Evolutionary conservation across 179 eudicot genomes (phyloP).

Genomic region (Spinacia oleracea): DNA sequence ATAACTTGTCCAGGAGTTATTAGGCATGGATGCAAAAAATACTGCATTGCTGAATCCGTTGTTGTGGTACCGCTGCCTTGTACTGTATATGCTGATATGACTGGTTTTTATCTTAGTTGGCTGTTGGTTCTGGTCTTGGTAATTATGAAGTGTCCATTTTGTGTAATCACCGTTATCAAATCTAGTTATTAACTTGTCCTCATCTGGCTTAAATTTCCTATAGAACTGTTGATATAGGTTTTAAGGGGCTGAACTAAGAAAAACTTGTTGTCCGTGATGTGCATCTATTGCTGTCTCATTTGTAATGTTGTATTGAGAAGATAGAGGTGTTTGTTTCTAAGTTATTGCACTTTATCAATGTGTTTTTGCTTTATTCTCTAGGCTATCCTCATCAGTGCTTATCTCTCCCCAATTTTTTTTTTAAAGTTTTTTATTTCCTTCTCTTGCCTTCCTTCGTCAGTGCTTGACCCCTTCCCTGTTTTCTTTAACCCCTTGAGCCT

Average conservation of each 20-base stretch:
- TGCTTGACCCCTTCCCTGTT: background rate
- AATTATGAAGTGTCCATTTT: background rate
- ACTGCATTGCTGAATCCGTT: constrained; percentile 21
- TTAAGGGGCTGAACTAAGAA: background rate
- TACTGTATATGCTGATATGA: constrained; percentile 20
- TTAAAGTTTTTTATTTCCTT: background rate
- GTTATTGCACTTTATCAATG: background rate
- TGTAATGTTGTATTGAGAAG: background rate
- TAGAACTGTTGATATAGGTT: background rate
- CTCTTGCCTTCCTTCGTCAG: background rate
- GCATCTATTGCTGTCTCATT: background rate
- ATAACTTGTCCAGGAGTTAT: constrained; percentile 25
- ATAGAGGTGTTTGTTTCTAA: background rate
- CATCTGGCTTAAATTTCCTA: background rate
- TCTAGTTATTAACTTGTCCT: background rate
- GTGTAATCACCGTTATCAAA: background rate
- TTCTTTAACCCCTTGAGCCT: background rate
- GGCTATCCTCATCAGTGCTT: background rate
- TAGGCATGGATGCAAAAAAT: constrained; percentile 24
- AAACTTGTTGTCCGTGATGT: background rate
- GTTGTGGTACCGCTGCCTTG: constrained; percentile 18
- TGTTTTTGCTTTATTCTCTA: background rate
- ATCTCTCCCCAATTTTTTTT: background rate
- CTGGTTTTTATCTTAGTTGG: background rate
- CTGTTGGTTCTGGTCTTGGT: constrained; percentile 6